Percentiles rank a stretch among this genome's conserved stretches.
Evolutionary conservation across 805 yeast species (phyloP).

Genomic region (Ogataea trehaloabstinens): DNA sequence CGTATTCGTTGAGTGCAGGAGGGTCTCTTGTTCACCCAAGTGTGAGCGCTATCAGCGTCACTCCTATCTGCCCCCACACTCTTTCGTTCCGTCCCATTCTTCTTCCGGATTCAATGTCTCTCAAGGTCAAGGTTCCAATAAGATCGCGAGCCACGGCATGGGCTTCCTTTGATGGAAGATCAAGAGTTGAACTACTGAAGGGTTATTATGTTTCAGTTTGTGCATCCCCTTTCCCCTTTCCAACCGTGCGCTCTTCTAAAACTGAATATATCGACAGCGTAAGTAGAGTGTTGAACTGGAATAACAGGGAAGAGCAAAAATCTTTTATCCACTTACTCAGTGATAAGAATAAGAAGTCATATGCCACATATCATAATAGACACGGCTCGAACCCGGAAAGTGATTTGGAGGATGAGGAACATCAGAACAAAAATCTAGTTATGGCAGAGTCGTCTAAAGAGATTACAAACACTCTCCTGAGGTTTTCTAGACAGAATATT

Average conservation of each 20-base stretch:
- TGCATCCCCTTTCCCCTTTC: conserved; percentile 91
- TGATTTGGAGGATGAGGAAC: conserved; percentile 24
- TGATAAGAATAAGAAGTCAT: conserved; percentile 51
- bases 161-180: conserved; percentile 95
- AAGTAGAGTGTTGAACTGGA: conserved; percentile 89
- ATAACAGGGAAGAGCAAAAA: conserved; percentile 83
- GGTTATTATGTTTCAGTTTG: conserved; percentile 85
- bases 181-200: conserved; percentile 70
- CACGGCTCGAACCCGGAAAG: conserved; percentile 18
- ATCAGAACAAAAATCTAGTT: conserved; percentile 12
- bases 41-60: conserved; percentile 86
- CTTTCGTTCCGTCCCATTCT: conserved; percentile 89
- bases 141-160: conserved; percentile 88
- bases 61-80: conserved; percentile 97
- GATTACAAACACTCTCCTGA: background rate
- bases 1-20: conserved; percentile 92
- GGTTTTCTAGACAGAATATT: background rate
- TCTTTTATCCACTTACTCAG: conserved; percentile 66
- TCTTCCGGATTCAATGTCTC: conserved; percentile 87
- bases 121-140: conserved; percentile 76
- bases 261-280: conserved; percentile 83
- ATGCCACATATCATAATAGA: conserved; percentile 26
- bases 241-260: conserved; percentile 75
- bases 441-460: background rate
- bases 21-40: conserved; percentile 94